Evolutionary conservation across 108 stramenopile species (phyloP).

Genomic region (Nitzschia inconspicua): DNA sequence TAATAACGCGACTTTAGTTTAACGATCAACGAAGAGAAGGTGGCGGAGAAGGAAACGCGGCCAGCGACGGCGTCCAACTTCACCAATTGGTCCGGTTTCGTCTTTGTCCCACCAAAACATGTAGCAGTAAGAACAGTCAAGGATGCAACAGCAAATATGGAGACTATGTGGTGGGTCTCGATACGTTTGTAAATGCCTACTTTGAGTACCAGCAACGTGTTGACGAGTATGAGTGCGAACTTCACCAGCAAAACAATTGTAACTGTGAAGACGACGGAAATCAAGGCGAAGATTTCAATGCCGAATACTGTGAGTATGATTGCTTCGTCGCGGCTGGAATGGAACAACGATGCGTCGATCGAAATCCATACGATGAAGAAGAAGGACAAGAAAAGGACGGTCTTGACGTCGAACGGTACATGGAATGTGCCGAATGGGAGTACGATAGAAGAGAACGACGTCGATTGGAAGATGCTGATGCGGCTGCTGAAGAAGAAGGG

Average conservation of each 20-base stretch:
- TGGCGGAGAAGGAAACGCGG: neutral
- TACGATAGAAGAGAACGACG: conserved; percentile 3
- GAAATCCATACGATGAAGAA: conserved; percentile 56
- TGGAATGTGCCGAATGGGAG: conserved; percentile 27
- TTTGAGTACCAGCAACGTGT: too few relatives aligned
- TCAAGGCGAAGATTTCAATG: conserved; percentile 32
- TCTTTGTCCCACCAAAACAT: neutral
- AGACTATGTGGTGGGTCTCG: neutral
- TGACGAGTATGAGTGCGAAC: conserved; percentile 42
- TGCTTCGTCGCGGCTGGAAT: conserved; percentile 56
- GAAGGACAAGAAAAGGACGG: conserved; percentile 13
- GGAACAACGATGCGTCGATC: conserved; percentile 47
- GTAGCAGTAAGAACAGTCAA: neutral
- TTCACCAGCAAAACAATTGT: conserved; percentile 30
- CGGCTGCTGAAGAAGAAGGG: neutral
- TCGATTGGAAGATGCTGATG: conserved; percentile 16
- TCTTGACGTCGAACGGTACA: conserved; percentile 25
- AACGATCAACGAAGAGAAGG: neutral
- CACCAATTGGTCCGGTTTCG: neutral
- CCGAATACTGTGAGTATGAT: conserved; percentile 53
- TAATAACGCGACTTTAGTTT: too few relatives aligned
- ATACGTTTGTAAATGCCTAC: neutral
- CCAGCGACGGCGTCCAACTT: too few relatives aligned
- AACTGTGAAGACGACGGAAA: conserved; percentile 36
- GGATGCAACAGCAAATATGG: neutral